Evolutionary conservation across 305 asterid species (phyloP), one percentile per base, ranked within the genome.

Genomic region (Salvia sclarea): DNA sequence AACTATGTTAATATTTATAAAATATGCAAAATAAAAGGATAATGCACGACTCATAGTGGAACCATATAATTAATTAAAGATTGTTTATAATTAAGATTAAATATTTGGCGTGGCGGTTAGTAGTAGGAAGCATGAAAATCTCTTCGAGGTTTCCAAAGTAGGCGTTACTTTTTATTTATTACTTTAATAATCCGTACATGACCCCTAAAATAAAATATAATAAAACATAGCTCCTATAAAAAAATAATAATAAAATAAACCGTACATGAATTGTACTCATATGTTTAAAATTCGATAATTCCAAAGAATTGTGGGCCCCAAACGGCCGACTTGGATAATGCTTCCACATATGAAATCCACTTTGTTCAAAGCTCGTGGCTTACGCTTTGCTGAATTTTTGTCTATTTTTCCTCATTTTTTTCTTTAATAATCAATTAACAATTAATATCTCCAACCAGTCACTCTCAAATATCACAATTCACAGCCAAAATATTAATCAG

Each of bases 241-340:
- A 44, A n/a, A 14, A 44, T 4, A 14, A n/a, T 13, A 16, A 16
- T 16, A 16, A 20, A 20, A 16, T 28, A 44, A 25, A 49, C 54
- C 66, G 66, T 68, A 68, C 70, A 73, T 17, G 11, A 12, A 0
- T 47, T 31, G 64, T 53, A 67, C 62, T 6, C 63, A 3, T 30
- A 1, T 16, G 13, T 11, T 33, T 44, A 0, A 13, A 12, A 12
- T 24, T 52, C 10, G 58, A 48, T 31, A 5, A 5, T n/a, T 25
- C 16, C 35, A 14, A 58, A 8, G 9, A 18, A 17, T 1, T 14
- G 63, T 25, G 69, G 59, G 50, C 7, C 68, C 76, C 64, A 3
- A 59, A 3, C 25, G 3, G 37, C 61, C 57, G 16, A 31, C 62
- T 22, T 11, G 68, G 68, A 57, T 53, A 38, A 61, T n/a, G 43